phyloP scores from a whole-genome alignment of 1,284 basidiomycete species.

The Entoloma clypeatum region DNA sequence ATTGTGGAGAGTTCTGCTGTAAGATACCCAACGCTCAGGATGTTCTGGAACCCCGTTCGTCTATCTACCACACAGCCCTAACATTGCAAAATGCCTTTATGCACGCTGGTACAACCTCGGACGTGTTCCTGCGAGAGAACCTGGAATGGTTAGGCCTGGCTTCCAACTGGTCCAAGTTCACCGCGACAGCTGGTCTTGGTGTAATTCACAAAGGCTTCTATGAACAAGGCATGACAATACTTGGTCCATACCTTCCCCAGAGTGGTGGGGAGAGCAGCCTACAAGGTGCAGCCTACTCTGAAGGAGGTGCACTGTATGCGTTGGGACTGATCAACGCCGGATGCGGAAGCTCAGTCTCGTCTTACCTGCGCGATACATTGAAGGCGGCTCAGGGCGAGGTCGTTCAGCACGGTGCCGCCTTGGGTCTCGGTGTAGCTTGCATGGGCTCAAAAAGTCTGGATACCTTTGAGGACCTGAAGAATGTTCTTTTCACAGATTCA shows the following conservation, averaged over 20 bases:
- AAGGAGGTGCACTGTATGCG: constrained; percentile 91
- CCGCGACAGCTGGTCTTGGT: constrained; percentile 90
- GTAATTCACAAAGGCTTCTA: constrained; percentile 97
- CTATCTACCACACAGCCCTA: constrained; percentile 93
- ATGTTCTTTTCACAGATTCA: constrained; percentile 85
- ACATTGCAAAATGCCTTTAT: constrained; percentile 96
- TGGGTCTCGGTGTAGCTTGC: constrained; percentile 89
- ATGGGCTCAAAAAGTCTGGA: constrained; percentile 89
- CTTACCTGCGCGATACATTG: constrained; percentile 75
- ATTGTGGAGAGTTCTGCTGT: not conserved
- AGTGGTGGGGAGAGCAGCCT: constrained; percentile 69
- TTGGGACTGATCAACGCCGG: constrained; percentile 93
- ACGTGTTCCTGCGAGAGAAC: constrained; percentile 89
- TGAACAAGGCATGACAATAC: constrained; percentile 86
- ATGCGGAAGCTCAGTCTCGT: constrained; percentile 71
- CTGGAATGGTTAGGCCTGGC: constrained; percentile 93
- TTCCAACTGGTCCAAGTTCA: constrained; percentile 97
- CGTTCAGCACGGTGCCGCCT: constrained; percentile 92
- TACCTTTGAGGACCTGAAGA: constrained; percentile 88
- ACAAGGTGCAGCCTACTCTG: constrained; percentile 78
- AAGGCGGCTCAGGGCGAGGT: constrained; percentile 74
- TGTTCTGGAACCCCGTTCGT: constrained; percentile 88
- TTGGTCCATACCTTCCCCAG: constrained; percentile 90
- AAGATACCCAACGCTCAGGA: constrained; percentile 50
- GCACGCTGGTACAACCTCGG: constrained; percentile 92